These are phyloP conservation scores for Oxyria digyna DNA, from an alignment of 148 eudicot species.

Conservation along the genomic window DNA sequence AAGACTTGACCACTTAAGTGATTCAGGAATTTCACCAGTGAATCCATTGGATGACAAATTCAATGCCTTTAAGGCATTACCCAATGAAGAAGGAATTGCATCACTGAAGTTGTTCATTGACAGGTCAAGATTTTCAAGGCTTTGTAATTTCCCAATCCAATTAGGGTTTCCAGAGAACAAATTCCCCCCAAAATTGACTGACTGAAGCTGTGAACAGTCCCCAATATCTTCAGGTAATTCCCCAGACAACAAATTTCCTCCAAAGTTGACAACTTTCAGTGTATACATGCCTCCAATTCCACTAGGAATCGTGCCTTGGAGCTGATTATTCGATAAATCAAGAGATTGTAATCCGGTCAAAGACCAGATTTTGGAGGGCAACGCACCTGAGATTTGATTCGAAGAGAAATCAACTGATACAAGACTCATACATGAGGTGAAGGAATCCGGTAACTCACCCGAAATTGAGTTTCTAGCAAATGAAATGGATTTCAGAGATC, in stretches of 20 bases:
- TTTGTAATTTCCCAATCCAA: conserved; percentile 71
- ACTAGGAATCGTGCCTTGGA: conserved; percentile 54
- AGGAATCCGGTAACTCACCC: conserved; percentile 49
- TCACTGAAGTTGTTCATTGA: conserved; percentile 64
- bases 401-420: conserved; percentile 42
- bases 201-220: conserved; percentile 38
- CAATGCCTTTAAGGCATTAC: conserved; percentile 38
- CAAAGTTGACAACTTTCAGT: conserved; percentile 40
- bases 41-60: conserved; percentile 58
- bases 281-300: conserved; percentile 51
- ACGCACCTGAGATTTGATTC: conserved; percentile 35
- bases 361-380: conserved; percentile 59
- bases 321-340: conserved; percentile 54
- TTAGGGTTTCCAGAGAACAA: conserved; percentile 51
- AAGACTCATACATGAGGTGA: conserved; percentile 47
- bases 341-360: conserved; percentile 36
- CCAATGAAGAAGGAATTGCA: conserved; percentile 42
- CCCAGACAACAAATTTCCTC: conserved; percentile 51
- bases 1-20: conserved; percentile 44
- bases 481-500: conserved; percentile 43
- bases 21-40: conserved; percentile 53
- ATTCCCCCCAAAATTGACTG: conserved; percentile 60
- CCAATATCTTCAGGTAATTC: conserved; percentile 64
- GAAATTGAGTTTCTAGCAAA: conserved; percentile 48
- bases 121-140: conserved; percentile 65